Percentiles rank a stretch among this genome's conserved stretches.
phyloP scores from a whole-genome alignment of 768 basidiomycete genomes.

The Aureoboletus auriporus region DNA sequence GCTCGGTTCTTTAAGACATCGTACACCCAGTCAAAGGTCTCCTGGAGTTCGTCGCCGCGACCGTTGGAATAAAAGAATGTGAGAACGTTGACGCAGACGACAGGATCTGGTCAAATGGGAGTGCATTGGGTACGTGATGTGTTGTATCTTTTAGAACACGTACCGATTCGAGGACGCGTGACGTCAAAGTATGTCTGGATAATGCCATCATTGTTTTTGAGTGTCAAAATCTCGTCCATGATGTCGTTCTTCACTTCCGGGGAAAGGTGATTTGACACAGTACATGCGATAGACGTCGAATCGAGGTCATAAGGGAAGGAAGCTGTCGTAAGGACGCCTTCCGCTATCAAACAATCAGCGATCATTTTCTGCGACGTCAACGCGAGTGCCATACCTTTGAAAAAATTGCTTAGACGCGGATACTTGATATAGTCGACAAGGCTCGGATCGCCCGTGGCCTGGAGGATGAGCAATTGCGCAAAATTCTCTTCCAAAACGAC shows the following conservation, averaged over 20 bases:
- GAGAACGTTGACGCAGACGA: conserved; percentile 19
- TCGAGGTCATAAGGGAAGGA: conserved; percentile 17
- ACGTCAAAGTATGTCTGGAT: conserved; percentile 19
- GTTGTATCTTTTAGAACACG: neutral
- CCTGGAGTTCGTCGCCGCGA: conserved; percentile 12
- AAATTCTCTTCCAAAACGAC: conserved; percentile 18
- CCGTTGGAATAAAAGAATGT: conserved; percentile 19
- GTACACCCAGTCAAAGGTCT: conserved; percentile 21
- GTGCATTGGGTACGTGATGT: neutral
- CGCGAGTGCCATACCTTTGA: conserved; percentile 7
- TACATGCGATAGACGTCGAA: conserved; percentile 19
- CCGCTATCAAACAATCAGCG: conserved; percentile 7
- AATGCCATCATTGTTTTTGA: conserved; percentile 18
- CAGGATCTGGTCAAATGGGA: conserved; percentile 8
- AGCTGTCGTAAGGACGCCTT: conserved; percentile 6
- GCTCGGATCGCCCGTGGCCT: conserved; percentile 13
- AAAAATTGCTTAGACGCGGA: conserved; percentile 19
- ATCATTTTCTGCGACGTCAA: neutral
- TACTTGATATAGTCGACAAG: conserved; percentile 17
- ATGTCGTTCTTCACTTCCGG: conserved; percentile 16
- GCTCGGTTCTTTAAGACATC: conserved; percentile 20
- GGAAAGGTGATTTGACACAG: conserved; percentile 10
- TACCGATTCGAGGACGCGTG: conserved; percentile 19
- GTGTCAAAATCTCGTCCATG: conserved; percentile 16
- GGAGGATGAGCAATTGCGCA: conserved; percentile 18